Evolutionary conservation across 1,284 basidiomycete species (phyloP).

Genomic region (Irpex lacteus): DNA sequence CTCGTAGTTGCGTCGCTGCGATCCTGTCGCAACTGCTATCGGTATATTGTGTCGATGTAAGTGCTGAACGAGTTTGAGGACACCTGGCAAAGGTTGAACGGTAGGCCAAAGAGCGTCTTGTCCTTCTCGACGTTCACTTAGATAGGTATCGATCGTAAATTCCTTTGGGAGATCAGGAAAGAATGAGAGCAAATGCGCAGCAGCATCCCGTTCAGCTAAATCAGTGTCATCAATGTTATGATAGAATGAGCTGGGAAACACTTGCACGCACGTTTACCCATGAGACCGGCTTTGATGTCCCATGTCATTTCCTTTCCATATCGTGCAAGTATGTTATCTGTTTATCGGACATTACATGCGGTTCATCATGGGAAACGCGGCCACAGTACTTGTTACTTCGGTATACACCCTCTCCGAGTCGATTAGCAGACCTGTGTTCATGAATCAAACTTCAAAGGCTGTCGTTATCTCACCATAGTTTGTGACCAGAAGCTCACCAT

Average conservation of each 20-base stretch:
- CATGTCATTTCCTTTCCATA: conserved; percentile 77
- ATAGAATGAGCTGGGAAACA: background rate
- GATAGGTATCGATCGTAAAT: conserved; percentile 57
- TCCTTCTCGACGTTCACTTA: conserved; percentile 47
- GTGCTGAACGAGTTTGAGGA: conserved; percentile 60
- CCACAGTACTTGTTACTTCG: conserved; percentile 60
- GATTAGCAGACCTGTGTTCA: conserved; percentile 50
- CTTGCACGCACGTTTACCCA: conserved; percentile 69
- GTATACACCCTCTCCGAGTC: conserved; percentile 76
- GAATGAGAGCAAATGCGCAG: conserved; percentile 65
- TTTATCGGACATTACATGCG: background rate
- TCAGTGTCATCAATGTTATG: background rate
- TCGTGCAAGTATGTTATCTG: conserved; percentile 69
- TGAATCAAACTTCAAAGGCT: background rate
- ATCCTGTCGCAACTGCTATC: conserved; percentile 76
- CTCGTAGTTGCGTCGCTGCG: conserved; percentile 58
- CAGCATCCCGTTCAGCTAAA: conserved; percentile 64
- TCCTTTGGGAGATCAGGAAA: conserved; percentile 61
- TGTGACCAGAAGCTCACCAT: conserved; percentile 46
- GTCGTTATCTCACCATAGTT: conserved; percentile 4
- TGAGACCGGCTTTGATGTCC: conserved; percentile 80
- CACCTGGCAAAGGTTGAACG: conserved; percentile 67
- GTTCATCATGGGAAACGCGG: background rate
- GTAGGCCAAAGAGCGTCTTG: conserved; percentile 69
- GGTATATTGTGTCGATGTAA: conserved; percentile 63